These are phyloP conservation scores for Nemania sp. DNA, from an alignment of 2,329 filamentous ascomycete species.

Conservation along the genomic window DNA sequence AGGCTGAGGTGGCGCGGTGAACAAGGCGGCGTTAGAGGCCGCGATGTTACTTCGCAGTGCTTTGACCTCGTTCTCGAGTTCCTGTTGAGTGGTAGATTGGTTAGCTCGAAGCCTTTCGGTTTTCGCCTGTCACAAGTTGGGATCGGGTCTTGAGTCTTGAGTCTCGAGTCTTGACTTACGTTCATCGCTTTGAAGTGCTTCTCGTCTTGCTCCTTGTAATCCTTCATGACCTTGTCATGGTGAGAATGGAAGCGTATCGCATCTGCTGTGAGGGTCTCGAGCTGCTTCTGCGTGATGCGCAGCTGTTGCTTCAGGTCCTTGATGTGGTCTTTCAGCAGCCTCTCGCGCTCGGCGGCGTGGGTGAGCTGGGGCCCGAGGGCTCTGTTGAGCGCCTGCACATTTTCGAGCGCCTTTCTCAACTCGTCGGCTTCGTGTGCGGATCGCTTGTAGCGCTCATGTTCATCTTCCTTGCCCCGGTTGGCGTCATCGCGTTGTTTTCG, in stretches of 20 bases:
- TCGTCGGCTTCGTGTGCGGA: slow-evolving; percentile 10
- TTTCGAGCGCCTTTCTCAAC: slow-evolving; percentile 7
- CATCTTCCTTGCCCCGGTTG: slow-evolving; percentile 1
- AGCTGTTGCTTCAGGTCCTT: slow-evolving; percentile 18
- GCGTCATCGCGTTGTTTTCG: slow-evolving; percentile 29
- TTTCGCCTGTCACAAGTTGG: neutral
- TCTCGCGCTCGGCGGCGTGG: slow-evolving; percentile 22
- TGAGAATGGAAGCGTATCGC: slow-evolving; percentile 29
- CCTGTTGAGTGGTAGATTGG: slow-evolving; percentile 23
- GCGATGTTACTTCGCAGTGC: slow-evolving; percentile 9
- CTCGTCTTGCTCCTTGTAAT: slow-evolving; percentile 33
- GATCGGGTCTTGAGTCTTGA: no score
- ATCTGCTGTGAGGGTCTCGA: slow-evolving; percentile 19
- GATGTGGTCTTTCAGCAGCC: slow-evolving; percentile 27
- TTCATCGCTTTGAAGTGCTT: slow-evolving; percentile 30
- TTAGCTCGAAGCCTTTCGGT: slow-evolving; percentile 7
- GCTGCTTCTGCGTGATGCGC: slow-evolving; percentile 15
- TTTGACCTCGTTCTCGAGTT: slow-evolving; percentile 28
- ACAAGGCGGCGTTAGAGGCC: neutral
- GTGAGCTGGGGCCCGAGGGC: slow-evolving; percentile 4
- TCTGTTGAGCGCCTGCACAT: slow-evolving; percentile 2
- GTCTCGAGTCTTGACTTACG: slow-evolving; percentile 27
- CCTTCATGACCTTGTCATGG: slow-evolving; percentile 24
- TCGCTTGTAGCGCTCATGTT: slow-evolving; percentile 25
- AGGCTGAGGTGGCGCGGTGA: slow-evolving; percentile 4